Evolutionary conservation across 768 basidiomycete species (phyloP).

Genomic region (Mycena floridula): DNA sequence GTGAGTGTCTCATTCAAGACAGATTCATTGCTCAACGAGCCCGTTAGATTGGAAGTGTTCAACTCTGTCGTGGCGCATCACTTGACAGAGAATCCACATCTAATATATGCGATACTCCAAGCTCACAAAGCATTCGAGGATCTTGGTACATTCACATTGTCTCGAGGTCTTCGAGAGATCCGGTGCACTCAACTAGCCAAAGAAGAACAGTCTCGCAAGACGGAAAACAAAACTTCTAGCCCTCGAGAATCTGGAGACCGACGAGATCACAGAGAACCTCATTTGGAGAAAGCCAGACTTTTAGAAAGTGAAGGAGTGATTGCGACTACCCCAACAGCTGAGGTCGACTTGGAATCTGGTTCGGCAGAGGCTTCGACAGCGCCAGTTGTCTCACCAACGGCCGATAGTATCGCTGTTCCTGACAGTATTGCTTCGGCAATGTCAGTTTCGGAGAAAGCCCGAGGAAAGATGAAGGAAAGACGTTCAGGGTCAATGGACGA

Average conservation of each 20-base stretch:
- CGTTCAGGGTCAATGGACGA: conserved; percentile 47
- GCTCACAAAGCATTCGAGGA: conserved; percentile 84
- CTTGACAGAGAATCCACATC: conserved; percentile 77
- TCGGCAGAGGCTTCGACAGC: not conserved
- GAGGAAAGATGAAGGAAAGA: conserved; percentile 86
- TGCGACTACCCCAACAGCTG: conserved; percentile 15
- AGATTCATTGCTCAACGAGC: not conserved
- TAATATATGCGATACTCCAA: conserved; percentile 81
- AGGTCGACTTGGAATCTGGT: conserved; percentile 4
- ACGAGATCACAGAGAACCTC: conserved; percentile 34
- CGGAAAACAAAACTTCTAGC: conserved; percentile 35
- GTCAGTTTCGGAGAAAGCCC: conserved; percentile 73
- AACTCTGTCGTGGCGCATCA: conserved; percentile 78
- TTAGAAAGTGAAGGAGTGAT: conserved; percentile 44
- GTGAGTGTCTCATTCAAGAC: conserved; percentile 27
- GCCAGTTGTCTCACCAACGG: conserved; percentile 37
- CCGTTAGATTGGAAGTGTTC: conserved; percentile 81
- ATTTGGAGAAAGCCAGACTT: conserved; percentile 64
- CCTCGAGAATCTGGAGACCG: conserved; percentile 27
- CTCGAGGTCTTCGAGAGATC: conserved; percentile 81
- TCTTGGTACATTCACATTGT: conserved; percentile 86
- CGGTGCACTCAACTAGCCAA: conserved; percentile 65
- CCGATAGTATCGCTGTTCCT: conserved; percentile 26
- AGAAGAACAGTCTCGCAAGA: conserved; percentile 51
- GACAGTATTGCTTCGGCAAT: conserved; percentile 8